Percentiles rank a stretch among this genome's conserved stretches.
Evolutionary conservation across 345 rosid species (phyloP).

Genomic region (Mallotus nudiflorus): DNA sequence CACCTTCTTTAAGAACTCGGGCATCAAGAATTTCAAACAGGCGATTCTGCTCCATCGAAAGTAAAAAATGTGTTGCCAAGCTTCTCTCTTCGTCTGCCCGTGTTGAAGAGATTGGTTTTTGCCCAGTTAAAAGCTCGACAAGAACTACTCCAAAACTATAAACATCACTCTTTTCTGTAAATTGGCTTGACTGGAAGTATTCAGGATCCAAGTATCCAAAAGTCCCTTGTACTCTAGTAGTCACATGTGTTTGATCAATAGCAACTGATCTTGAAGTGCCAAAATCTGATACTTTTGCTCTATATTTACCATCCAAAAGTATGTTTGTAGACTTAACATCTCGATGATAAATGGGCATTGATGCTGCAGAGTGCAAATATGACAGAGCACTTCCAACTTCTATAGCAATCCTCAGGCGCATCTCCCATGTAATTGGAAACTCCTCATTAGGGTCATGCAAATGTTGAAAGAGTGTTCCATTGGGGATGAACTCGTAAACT

Average conservation of each 20-base stretch:
- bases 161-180: constrained; percentile 5
- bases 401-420: background rate
- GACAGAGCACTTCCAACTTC: background rate
- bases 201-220: constrained; percentile 9
- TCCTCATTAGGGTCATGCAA: constrained; percentile 1
- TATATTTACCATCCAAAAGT: background rate
- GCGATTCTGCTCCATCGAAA: background rate
- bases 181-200: constrained; percentile 3
- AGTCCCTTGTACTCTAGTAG: constrained; percentile 4
- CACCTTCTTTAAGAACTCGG: background rate
- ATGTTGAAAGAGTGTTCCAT: constrained; percentile 12
- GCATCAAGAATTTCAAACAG: background rate
- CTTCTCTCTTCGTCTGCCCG: background rate
- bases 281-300: constrained; percentile 6
- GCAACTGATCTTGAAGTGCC: background rate
- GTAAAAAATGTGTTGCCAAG: background rate
- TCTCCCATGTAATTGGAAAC: constrained; percentile 9
- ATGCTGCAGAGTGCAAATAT: constrained; percentile 9
- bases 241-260: constrained; percentile 2
- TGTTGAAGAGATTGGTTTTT: background rate
- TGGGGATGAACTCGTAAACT: constrained; percentile 2
- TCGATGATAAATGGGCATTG: background rate
- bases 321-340: constrained; percentile 3
- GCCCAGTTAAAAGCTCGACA: background rate
- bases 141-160: constrained; percentile 5